These are phyloP conservation scores for Fusarium oxysporum DNA, from an alignment of 2,329 filamentous ascomycete species.

Conservation along the genomic window DNA sequence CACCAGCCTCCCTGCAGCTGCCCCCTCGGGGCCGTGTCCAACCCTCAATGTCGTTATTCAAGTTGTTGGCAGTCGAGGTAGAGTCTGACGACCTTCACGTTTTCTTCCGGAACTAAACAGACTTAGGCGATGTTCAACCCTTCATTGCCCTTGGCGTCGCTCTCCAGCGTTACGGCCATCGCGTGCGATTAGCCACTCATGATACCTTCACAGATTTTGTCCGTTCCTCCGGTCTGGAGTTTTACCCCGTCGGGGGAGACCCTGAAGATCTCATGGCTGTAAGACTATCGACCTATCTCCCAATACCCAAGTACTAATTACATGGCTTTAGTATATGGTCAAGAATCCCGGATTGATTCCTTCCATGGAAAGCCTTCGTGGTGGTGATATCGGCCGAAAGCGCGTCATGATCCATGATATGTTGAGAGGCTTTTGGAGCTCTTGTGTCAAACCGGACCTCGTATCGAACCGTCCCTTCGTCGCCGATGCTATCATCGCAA, in stretches of 20 bases:
- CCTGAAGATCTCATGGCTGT: constrained; percentile 28
- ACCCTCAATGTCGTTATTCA: constrained; percentile 23
- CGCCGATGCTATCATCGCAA: constrained; percentile 84
- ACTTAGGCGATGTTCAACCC: constrained; percentile 21
- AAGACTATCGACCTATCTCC: rapidly evolving
- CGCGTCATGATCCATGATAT: constrained; percentile 1
- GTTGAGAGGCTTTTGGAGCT: neutral
- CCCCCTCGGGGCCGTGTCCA: neutral
- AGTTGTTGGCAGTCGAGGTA: constrained; percentile 29
- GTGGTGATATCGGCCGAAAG: neutral
- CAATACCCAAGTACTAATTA: rapidly evolving
- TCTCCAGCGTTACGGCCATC: constrained; percentile 20
- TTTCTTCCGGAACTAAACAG: neutral
- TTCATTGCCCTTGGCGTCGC: constrained; percentile 24
- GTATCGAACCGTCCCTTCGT: constrained; percentile 61
- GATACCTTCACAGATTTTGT: constrained; percentile 17
- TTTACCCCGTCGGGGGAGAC: constrained; percentile 26
- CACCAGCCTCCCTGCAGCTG: neutral
- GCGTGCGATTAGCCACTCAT: constrained; percentile 27
- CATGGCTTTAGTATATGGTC: neutral
- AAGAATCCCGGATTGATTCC: constrained; percentile 2
- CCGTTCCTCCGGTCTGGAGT: neutral
- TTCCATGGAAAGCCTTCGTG: neutral
- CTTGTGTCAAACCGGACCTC: neutral
- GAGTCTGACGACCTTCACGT: rapidly evolving